Conservation (phyloP, 2,329 filamentous ascomycete species). For the Microascus cirrosus region DNA sequence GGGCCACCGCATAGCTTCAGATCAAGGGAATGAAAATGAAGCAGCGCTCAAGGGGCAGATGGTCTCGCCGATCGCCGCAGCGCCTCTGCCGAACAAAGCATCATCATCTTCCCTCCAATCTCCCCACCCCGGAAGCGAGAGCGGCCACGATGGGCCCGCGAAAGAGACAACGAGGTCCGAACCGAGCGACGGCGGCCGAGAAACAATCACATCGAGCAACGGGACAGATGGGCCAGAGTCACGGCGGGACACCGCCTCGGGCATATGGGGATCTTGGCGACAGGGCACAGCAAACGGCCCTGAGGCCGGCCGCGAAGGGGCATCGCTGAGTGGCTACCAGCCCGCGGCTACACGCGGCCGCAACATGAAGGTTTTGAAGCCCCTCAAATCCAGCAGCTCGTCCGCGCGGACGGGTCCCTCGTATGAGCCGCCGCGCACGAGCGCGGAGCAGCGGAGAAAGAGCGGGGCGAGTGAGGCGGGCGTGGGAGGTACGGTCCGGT, state of each 20-base stretch:
- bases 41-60: neutral
- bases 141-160: conserved; percentile 1
- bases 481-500: conserved; percentile 23
- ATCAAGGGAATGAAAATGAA: neutral
- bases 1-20: conserved; percentile 22
- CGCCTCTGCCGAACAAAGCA: neutral
- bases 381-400: conserved; percentile 51
- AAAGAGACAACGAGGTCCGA: neutral
- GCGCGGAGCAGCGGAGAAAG: neutral
- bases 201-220: conserved; percentile 10
- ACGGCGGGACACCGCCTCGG: conserved; percentile 34
- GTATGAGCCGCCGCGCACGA: conserved; percentile 32
- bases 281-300: conserved; percentile 35
- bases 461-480: conserved; percentile 15
- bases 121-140: neutral
- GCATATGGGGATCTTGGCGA: conserved; percentile 64
- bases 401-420: conserved; percentile 37
- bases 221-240: conserved; percentile 12
- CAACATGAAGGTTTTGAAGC: conserved; percentile 84
- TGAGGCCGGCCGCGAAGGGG: conserved; percentile 43
- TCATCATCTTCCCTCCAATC: neutral
- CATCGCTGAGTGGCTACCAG: conserved; percentile 56
- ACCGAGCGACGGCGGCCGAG: neutral
- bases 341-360: conserved; percentile 51
- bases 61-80: conserved; percentile 6